Evolutionary conservation across 495 filamentous ascomycete genomes (phyloP).

Genomic region (Neurospora sp.): DNA sequence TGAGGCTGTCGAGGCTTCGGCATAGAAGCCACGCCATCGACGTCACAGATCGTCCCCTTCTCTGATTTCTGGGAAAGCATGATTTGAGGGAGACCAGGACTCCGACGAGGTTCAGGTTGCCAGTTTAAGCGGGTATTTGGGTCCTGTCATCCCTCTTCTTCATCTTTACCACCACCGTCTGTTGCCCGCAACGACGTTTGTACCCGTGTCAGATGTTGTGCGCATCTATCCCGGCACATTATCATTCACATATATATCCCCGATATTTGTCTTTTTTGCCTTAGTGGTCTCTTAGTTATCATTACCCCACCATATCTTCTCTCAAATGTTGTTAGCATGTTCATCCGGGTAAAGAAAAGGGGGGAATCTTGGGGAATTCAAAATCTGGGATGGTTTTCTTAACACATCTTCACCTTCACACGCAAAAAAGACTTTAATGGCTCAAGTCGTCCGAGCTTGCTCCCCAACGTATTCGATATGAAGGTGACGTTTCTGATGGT

Average conservation of each 20-base stretch:
- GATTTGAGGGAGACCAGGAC: not conserved
- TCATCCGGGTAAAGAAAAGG: not conserved
- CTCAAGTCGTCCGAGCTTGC: not conserved
- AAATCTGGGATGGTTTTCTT: not conserved
- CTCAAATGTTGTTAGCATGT: not conserved
- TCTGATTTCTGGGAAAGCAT: not conserved
- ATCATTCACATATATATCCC: not conserved
- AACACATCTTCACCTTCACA: not conserved
- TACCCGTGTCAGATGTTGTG: not conserved
- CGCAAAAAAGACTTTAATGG: not conserved
- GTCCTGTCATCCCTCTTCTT: not conserved
- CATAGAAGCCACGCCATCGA: slow-evolving; percentile 1
- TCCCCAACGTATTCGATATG: not conserved
- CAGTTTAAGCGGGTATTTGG: not conserved
- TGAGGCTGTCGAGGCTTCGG: slow-evolving; percentile 28
- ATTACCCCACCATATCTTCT: not conserved
- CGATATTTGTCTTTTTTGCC: not conserved
- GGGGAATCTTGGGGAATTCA: not conserved
- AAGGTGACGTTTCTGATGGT: not conserved
- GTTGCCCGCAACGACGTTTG: not conserved
- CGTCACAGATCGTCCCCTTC: not conserved
- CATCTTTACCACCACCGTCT: not conserved
- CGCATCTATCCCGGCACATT: not conserved
- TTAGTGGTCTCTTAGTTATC: not conserved
- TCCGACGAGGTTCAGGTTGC: not conserved